Evolutionary conservation across 1,139 yeast genomes (phyloP).

Genomic region (Yamadazyma triangularis): DNA sequence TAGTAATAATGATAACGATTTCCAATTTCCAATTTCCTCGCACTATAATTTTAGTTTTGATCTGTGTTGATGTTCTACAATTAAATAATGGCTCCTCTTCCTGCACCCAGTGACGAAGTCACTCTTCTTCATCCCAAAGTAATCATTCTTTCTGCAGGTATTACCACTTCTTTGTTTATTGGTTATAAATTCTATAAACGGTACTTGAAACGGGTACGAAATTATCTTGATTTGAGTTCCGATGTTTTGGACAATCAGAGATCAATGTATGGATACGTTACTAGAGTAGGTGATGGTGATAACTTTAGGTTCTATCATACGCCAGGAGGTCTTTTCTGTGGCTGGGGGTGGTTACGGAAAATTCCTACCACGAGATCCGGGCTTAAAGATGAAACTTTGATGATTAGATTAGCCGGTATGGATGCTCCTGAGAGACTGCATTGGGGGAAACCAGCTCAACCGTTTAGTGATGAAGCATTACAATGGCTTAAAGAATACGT

Average conservation of each 20-base stretch:
- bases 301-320: conserved; percentile 88
- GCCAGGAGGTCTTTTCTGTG: conserved; percentile 83
- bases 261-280: conserved; percentile 69
- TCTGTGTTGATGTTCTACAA: no score
- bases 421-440: conserved; percentile 98
- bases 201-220: conserved; percentile 29
- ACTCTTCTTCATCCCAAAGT: conserved; percentile 39
- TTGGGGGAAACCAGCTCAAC: conserved; percentile 93
- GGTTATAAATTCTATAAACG: conserved; percentile 30
- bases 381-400: conserved; percentile 54
- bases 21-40: no score
- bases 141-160: conserved; percentile 33
- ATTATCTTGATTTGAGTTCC: conserved; percentile 38
- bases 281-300: conserved; percentile 96
- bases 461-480: conserved; percentile 79
- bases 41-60: no score
- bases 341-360: conserved; percentile 89
- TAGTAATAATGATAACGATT: no score
- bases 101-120: conserved; percentile 14
- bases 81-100: conserved; percentile 8
- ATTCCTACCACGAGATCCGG: conserved; percentile 39
- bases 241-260: conserved; percentile 28
- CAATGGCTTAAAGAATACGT: conserved; percentile 66
- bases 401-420: conserved; percentile 84
- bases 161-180: conserved; percentile 28